Percentiles rank a stretch among this genome's conserved stretches.
Conservation (phyloP, 1,139 yeast species). For the Pneumocystis canis region DNA sequence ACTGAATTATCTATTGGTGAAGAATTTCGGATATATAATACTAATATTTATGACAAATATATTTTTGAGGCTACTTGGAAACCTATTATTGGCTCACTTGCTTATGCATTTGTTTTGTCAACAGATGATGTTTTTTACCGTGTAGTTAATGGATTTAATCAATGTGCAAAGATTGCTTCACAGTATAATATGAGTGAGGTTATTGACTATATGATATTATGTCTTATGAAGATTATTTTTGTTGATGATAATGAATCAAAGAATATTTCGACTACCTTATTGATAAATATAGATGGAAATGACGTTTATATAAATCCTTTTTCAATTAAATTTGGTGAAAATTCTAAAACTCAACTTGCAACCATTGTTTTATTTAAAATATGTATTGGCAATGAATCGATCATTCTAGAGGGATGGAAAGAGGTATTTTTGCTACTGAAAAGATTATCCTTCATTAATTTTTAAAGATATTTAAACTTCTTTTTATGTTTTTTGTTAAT, state of each 20-base stretch:
- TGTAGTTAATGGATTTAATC: slow-evolving; percentile 76
- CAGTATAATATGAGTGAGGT: slow-evolving; percentile 43
- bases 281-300: slow-evolving; percentile 32
- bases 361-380: slow-evolving; percentile 73
- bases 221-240: slow-evolving; percentile 39
- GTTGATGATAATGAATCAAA: slow-evolving; percentile 35
- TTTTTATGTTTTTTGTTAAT: slow-evolving; percentile 56
- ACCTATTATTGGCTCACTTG: slow-evolving; percentile 50
- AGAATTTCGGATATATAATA: slow-evolving; percentile 13
- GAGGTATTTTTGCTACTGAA: slow-evolving; percentile 24
- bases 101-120: slow-evolving; percentile 72
- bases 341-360: slow-evolving; percentile 82
- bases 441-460: background rate
- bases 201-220: slow-evolving; percentile 49
- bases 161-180: slow-evolving; percentile 62
- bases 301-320: slow-evolving; percentile 64
- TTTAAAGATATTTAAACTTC: slow-evolving; percentile 31
- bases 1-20: slow-evolving; percentile 25
- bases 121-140: slow-evolving; percentile 78
- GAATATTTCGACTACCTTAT: slow-evolving; percentile 20
- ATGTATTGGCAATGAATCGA: slow-evolving; percentile 42
- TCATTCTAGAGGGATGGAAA: slow-evolving; percentile 41
- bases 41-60: slow-evolving; percentile 46
- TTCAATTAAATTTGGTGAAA: slow-evolving; percentile 74
- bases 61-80: slow-evolving; percentile 51